Evolutionary conservation across 306 rosid genomes (phyloP).

Genomic region (Carpinus fangiana): DNA sequence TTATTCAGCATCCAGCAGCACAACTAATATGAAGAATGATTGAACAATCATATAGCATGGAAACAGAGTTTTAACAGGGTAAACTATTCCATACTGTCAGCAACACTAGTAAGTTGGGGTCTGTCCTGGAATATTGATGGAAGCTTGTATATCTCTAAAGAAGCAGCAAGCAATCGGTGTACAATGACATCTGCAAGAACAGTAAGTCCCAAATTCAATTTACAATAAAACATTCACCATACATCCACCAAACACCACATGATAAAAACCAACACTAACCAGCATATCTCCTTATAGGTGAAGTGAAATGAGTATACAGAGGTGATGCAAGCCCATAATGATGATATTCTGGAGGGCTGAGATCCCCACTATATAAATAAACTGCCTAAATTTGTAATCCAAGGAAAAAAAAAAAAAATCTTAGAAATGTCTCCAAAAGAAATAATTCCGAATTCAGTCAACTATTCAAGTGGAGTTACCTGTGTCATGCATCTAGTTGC

Average conservation of each 20-base stretch:
- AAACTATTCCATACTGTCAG: conserved; percentile 76
- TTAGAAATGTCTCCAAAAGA: conserved; percentile 18
- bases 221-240: conserved; percentile 15
- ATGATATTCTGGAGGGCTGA: conserved; percentile 86
- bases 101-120: conserved; percentile 65
- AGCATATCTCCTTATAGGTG: conserved; percentile 96
- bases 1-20: conserved; percentile 7
- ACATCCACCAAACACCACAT: conserved; percentile 11
- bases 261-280: conserved; percentile 44
- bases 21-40: neutral
- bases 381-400: conserved; percentile 62
- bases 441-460: conserved; percentile 16
- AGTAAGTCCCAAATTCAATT: conserved; percentile 19
- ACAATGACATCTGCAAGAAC: conserved; percentile 78
- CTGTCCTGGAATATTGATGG: conserved; percentile 78
- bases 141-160: conserved; percentile 74
- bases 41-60: neutral
- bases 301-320: conserved; percentile 92
- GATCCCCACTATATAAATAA: conserved; percentile 96
- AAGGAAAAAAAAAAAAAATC: neutral
- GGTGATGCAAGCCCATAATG: conserved; percentile 98
- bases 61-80: neutral
- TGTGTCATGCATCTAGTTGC: conserved; percentile 98
- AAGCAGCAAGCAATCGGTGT: conserved; percentile 94
- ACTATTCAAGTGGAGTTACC: conserved; percentile 50